Conservation (phyloP, 2,329 filamentous ascomycete genomes). For the Chrysoporthe austroafricana region DNA sequence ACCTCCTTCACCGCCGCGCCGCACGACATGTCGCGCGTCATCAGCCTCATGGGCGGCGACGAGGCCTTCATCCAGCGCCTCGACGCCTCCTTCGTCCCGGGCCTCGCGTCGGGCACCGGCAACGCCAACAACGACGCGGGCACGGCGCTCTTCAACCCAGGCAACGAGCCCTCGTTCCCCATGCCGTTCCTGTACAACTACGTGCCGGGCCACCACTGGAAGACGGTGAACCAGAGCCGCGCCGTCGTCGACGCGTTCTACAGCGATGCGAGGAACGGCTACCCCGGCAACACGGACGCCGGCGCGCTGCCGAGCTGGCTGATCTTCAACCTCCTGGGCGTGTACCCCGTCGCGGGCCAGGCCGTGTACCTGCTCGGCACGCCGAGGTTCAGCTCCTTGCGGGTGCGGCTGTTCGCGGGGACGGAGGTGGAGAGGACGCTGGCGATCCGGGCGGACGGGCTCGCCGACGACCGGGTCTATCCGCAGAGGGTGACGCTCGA, state of each 20-base stretch:
- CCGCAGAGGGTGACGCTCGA: slow-evolving; percentile 19
- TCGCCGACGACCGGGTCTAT: slow-evolving; percentile 11
- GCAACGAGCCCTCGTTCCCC: slow-evolving; percentile 35
- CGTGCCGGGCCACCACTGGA: slow-evolving; percentile 41
- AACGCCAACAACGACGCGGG: slow-evolving; percentile 21
- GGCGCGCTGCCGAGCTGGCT: slow-evolving; percentile 55
- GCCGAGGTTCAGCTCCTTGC: slow-evolving; percentile 44
- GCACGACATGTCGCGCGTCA: slow-evolving; percentile 22
- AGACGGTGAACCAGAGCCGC: slow-evolving; percentile 40
- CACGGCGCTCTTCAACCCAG: slow-evolving; percentile 21
- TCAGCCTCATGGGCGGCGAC: slow-evolving; percentile 23
- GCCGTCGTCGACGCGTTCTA: slow-evolving; percentile 46
- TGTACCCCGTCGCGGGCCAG: slow-evolving; percentile 53
- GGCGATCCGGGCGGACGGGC: slow-evolving; percentile 13
- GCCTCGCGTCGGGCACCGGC: slow-evolving; percentile 6
- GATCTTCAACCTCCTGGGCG: slow-evolving; percentile 52
- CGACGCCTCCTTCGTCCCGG: slow-evolving; percentile 21
- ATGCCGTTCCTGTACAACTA: slow-evolving; percentile 61
- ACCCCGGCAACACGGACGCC: slow-evolving; percentile 50
- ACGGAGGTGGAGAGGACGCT: slow-evolving; percentile 13
- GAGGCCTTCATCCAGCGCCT: slow-evolving; percentile 21
- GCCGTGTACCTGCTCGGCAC: slow-evolving; percentile 50
- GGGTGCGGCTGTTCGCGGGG: slow-evolving; percentile 16
- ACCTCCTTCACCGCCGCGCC: slow-evolving; percentile 20
- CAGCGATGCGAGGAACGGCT: slow-evolving; percentile 42